Evolutionary conservation across 202 grass and related monocot genomes (phyloP).

Genomic region (Bolboschoenoplectus hybrid): DNA sequence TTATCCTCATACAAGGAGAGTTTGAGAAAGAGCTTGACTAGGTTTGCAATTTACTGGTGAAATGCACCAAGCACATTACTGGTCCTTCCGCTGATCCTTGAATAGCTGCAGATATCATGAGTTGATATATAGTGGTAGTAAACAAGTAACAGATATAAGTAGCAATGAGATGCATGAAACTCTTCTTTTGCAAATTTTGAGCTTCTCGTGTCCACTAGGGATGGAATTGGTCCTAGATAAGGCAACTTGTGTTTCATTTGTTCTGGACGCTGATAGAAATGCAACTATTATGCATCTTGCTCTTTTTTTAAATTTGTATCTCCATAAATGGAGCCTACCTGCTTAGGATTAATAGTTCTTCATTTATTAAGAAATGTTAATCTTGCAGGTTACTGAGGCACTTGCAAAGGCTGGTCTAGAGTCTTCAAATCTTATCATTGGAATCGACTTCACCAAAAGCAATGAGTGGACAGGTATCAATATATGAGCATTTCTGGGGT

Average conservation of each 20-base stretch:
- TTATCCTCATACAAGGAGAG: constrained; percentile 5
- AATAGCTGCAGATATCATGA: constrained; percentile 27
- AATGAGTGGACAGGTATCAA: constrained; percentile 90
- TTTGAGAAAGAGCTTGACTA: background rate
- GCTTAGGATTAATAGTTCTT: background rate
- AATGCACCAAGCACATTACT: constrained; percentile 29
- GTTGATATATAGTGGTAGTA: background rate
- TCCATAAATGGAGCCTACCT: constrained; percentile 9
- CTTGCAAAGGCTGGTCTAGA: constrained; percentile 81
- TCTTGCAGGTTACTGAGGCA: constrained; percentile 77
- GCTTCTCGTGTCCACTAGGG: background rate
- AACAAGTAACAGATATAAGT: background rate
- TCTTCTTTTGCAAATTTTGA: constrained; percentile 14
- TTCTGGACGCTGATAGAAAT: background rate
- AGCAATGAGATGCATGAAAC: background rate
- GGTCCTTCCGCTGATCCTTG: constrained; percentile 16
- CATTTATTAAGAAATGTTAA: constrained; percentile 38
- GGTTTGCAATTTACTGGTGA: constrained; percentile 2
- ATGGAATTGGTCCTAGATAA: background rate
- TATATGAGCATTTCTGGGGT: background rate
- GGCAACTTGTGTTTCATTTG: constrained; percentile 14
- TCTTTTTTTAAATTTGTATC: background rate
- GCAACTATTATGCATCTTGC: background rate
- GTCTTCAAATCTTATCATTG: constrained; percentile 87
- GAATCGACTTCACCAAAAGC: constrained; percentile 94